Evolutionary conservation across 306 rosid species (phyloP).

Genomic region (Gleditsia sinensis): DNA sequence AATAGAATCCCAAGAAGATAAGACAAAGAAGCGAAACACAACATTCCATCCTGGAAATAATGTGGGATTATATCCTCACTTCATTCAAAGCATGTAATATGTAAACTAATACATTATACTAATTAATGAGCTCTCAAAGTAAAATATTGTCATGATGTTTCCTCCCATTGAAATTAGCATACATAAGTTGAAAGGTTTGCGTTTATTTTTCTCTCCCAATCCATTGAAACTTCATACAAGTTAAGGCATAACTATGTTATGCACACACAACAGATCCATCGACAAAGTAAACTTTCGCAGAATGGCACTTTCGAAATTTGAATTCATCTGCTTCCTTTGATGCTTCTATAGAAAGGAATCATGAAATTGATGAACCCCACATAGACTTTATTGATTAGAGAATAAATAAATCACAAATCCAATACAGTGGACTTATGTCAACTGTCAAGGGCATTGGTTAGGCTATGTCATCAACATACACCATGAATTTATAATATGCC

Average conservation of each 20-base stretch:
- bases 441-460: too few relatives aligned
- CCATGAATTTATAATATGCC: too few relatives aligned
- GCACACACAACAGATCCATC: background rate
- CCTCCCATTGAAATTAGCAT: background rate
- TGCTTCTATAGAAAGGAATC: too few relatives aligned
- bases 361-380: too few relatives aligned
- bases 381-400: too few relatives aligned
- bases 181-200: too few relatives aligned
- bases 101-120: background rate
- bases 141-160: background rate
- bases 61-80: background rate
- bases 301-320: too few relatives aligned
- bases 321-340: too few relatives aligned
- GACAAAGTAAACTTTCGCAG: background rate
- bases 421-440: too few relatives aligned
- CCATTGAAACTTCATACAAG: background rate
- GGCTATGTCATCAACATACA: too few relatives aligned
- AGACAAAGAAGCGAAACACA: background rate
- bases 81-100: background rate
- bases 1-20: background rate
- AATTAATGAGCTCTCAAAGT: background rate
- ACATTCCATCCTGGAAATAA: background rate
- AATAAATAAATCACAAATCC: too few relatives aligned
- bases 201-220: background rate
- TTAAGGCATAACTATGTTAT: background rate